phyloP scores from a whole-genome alignment of 495 filamentous ascomycete genomes.

The Neurospora pannonica region DNA sequence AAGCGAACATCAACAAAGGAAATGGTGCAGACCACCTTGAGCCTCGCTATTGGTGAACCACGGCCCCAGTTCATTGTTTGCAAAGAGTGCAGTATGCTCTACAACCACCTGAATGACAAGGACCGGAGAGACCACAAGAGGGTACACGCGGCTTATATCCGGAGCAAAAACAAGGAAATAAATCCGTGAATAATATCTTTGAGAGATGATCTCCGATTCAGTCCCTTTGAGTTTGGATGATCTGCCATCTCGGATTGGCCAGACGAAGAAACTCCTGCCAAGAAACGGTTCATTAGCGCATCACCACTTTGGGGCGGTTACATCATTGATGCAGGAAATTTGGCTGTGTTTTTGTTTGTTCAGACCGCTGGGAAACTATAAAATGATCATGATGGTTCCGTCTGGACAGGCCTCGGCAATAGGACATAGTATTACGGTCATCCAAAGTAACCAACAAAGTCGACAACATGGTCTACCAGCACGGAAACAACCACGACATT shows the following conservation, averaged over 20 bases:
- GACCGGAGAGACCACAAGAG: slow-evolving; percentile 35
- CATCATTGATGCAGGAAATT: background rate
- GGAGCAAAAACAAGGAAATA: slow-evolving; percentile 3
- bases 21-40: slow-evolving; percentile 35
- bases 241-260: background rate
- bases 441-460: background rate
- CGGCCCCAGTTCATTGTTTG: slow-evolving; percentile 34
- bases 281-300: background rate
- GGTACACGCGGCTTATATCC: slow-evolving; percentile 22
- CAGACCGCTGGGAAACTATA: background rate
- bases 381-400: background rate
- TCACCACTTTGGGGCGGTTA: background rate
- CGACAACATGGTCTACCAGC: slow-evolving; percentile 33
- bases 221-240: background rate
- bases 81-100: slow-evolving; percentile 36
- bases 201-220: background rate
- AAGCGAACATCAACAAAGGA: slow-evolving; percentile 13
- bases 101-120: slow-evolving; percentile 37
- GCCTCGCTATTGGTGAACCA: slow-evolving; percentile 20
- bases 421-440: background rate
- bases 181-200: background rate
- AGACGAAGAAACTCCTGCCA: background rate
- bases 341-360: background rate
- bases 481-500: slow-evolving; percentile 35
- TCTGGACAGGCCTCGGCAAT: background rate